phyloP scores from a whole-genome alignment of 805 yeast genomes.

The Saturnispora bothae region DNA sequence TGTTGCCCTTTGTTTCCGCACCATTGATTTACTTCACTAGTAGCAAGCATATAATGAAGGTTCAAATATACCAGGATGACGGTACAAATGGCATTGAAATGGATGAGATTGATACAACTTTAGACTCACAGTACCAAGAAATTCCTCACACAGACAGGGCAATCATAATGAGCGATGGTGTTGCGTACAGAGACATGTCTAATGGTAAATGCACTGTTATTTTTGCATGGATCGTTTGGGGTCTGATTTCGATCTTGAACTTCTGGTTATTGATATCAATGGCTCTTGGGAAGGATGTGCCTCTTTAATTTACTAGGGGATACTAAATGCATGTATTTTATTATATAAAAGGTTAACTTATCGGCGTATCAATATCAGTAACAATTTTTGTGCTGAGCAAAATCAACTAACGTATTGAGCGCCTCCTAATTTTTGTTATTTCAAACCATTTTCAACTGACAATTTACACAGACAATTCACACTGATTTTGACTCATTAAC shows the following conservation, averaged over 20 bases:
- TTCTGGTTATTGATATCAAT: constrained; percentile 45
- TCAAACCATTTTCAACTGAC: too few relatives aligned
- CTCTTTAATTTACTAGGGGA: constrained; percentile 13
- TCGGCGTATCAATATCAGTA: too few relatives aligned
- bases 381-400: too few relatives aligned
- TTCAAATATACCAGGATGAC: constrained; percentile 13
- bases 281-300: constrained; percentile 27
- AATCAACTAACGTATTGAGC: too few relatives aligned
- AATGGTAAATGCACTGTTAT: constrained; percentile 47
- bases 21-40: constrained; percentile 80
- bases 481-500: too few relatives aligned
- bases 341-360: too few relatives aligned
- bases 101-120: not conserved
- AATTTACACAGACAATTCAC: too few relatives aligned
- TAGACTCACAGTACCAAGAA: not conserved
- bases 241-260: constrained; percentile 59
- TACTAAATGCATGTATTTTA: too few relatives aligned
- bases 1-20: constrained; percentile 80
- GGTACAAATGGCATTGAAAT: constrained; percentile 2
- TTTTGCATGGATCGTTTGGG: constrained; percentile 55
- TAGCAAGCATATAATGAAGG: constrained; percentile 34
- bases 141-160: constrained; percentile 3
- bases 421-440: too few relatives aligned
- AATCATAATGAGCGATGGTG: not conserved
- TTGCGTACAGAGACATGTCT: constrained; percentile 50